phyloP scores from a whole-genome alignment of 805 yeast species.

The Starmera dryadoides region DNA sequence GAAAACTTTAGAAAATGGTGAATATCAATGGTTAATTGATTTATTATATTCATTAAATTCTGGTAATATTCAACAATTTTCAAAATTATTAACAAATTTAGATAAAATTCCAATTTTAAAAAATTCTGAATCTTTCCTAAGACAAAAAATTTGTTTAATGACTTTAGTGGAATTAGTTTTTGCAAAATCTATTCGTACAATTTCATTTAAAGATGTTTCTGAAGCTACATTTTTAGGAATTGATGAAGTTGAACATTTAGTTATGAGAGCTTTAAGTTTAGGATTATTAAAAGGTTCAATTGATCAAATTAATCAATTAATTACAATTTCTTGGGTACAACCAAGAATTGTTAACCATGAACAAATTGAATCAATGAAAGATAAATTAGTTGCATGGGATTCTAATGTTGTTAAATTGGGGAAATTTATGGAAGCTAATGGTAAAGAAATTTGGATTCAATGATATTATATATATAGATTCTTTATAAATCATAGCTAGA shows the following conservation, averaged over 20 bases:
- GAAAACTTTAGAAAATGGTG: conserved; percentile 35
- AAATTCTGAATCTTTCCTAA: conserved; percentile 55
- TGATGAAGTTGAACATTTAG: conserved; percentile 76
- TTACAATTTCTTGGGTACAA: conserved; percentile 89
- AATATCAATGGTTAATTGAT: conserved; percentile 65
- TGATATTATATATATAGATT: background rate
- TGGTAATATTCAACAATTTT: conserved; percentile 70
- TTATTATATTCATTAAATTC: conserved; percentile 64
- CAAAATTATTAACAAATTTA: conserved; percentile 36
- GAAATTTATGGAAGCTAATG: conserved; percentile 50
- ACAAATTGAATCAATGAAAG: conserved; percentile 73
- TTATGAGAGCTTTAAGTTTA: conserved; percentile 85
- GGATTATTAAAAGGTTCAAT: conserved; percentile 83
- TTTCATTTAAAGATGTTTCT: conserved; percentile 69
- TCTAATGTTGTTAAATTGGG: conserved; percentile 61
- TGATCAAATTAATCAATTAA: conserved; percentile 75
- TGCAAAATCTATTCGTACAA: conserved; percentile 64
- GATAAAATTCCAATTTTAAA: conserved; percentile 48
- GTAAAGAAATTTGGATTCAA: conserved; percentile 58
- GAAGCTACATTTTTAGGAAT: conserved; percentile 55
- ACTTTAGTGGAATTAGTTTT: conserved; percentile 85
- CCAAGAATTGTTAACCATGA: conserved; percentile 83
- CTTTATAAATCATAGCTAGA: conserved; percentile 5
- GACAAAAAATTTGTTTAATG: conserved; percentile 89
- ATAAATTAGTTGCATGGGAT: conserved; percentile 74